These are phyloP conservation scores for Marchantia polymorpha DNA, from an alignment of 225 moss, liverwort and hornwort genomes.

Conservation along the genomic window DNA sequence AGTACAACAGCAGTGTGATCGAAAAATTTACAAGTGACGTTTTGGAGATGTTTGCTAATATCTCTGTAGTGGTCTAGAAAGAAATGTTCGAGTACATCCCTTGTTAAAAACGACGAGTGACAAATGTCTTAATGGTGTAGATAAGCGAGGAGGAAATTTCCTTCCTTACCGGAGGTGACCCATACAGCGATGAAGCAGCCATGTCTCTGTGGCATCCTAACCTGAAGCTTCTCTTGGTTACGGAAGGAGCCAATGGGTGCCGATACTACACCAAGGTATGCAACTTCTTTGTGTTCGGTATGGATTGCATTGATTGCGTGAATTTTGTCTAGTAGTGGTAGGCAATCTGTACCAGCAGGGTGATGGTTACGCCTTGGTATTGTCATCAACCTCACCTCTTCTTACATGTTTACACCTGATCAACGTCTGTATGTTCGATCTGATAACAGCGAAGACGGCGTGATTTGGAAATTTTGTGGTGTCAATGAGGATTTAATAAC, in stretches of 20 bases:
- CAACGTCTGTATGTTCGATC: not conserved
- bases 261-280: constrained; percentile 72
- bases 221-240: constrained; percentile 67
- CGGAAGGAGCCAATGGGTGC: constrained; percentile 75
- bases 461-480: no score
- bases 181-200: constrained; percentile 51
- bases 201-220: constrained; percentile 53
- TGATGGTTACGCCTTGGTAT: not conserved
- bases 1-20: no score
- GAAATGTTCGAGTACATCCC: no score
- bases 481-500: no score
- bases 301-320: not conserved
- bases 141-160: constrained; percentile 56
- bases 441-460: no score
- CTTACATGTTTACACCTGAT: not conserved
- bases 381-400: not conserved
- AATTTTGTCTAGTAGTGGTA: not conserved
- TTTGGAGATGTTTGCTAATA: no score
- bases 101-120: no score
- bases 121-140: constrained; percentile 20
- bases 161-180: constrained; percentile 56
- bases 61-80: no score
- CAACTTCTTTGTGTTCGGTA: not conserved
- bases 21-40: no score
- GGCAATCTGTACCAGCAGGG: not conserved